Evolutionary conservation across 352 stramenopile species (phyloP), one percentile per base, ranked within the genome.

Genomic region (Phytophthora citrophthora): DNA sequence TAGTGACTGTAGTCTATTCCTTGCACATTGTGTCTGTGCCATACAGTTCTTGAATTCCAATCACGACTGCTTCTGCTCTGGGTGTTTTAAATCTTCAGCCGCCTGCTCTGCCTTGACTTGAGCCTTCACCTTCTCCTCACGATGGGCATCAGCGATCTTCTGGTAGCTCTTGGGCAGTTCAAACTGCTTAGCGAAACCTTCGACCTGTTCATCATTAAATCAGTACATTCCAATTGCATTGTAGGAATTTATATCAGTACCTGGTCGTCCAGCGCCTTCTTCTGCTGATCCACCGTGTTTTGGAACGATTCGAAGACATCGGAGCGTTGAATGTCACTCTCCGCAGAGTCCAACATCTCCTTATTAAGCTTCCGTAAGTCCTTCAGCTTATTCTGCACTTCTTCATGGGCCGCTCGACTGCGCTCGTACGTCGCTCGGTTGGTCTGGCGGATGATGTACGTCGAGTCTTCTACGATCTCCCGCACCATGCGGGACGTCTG

Each of bases 401-500:
- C 81, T 16, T 74, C 56, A 39, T 79, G 79, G 40, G 79, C 73
- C 10, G 53, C 61, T 10, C 84, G 70, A 52, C 81, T 90, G 48
- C 81, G 69, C 52, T 92, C 74, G 59, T 95, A 95, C 23, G 77
- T 81, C 18, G 61, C 59, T 45, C 73, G 77, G 60, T 89, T 91
- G 15, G 87, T 95, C 69, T 91, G 79, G 6, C 79, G 79, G 47
- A 95, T 58, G 64, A 95, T 93, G 71, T 88, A 91, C 45, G 81
- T 67, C 61, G 86, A 92, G 74, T 95, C 87, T 65, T 87, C 67
- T 20, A 88, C 68, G 55, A 89, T 88, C 76, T 91, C 78, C 41
- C 77, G 77, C 60, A 93, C 68, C 80, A 95, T 91, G 49, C 83
- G 85, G 16, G 85, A 91, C 50, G 78, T 90, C 72, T 93, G 81